A percentile compares a stretch with the other conserved stretches of the same genome.
Evolutionary conservation across 2,329 filamentous ascomycete species (phyloP).

Genomic region (Xylaria sp.): DNA sequence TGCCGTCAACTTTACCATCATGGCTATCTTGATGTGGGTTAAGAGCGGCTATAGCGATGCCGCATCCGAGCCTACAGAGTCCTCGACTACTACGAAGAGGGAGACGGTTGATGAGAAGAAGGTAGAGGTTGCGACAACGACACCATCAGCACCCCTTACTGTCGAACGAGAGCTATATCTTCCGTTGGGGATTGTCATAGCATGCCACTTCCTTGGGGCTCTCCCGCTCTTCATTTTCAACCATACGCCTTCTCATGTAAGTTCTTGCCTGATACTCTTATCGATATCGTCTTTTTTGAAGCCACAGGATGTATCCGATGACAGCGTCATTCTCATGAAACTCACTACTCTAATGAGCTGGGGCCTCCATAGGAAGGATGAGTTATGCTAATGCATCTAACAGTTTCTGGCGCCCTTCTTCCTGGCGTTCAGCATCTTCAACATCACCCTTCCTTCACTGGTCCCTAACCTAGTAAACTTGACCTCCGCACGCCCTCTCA

Average conservation of each 20-base stretch:
- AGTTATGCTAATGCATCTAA: conserved; percentile 14
- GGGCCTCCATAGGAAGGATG: background rate
- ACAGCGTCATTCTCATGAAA: background rate
- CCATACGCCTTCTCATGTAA: conserved; percentile 72
- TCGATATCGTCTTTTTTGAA: background rate
- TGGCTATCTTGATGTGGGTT: conserved; percentile 94
- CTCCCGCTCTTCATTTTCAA: conserved; percentile 91
- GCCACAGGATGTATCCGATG: background rate
- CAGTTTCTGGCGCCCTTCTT: conserved; percentile 72
- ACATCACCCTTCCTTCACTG: conserved; percentile 65
- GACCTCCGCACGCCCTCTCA: conserved; percentile 56
- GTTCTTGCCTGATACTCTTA: conserved; percentile 46
- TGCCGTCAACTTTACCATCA: conserved; percentile 94
- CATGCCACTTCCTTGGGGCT: conserved; percentile 79
- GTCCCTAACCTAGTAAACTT: conserved; percentile 65
- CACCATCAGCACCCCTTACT: conserved; percentile 39
- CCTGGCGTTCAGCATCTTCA: conserved; percentile 65
- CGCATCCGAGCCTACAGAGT: conserved; percentile 3
- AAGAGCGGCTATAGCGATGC: conserved; percentile 73
- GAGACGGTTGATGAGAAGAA: conserved; percentile 41
- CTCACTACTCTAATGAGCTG: background rate
- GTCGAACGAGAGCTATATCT: conserved; percentile 75
- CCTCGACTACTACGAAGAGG: conserved; percentile 9
- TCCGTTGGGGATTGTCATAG: conserved; percentile 77
- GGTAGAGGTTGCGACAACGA: conserved; percentile 42